These are phyloP conservation scores for Porogramme epimiltina DNA, from an alignment of 1,284 basidiomycete species.

Conservation along the genomic window DNA sequence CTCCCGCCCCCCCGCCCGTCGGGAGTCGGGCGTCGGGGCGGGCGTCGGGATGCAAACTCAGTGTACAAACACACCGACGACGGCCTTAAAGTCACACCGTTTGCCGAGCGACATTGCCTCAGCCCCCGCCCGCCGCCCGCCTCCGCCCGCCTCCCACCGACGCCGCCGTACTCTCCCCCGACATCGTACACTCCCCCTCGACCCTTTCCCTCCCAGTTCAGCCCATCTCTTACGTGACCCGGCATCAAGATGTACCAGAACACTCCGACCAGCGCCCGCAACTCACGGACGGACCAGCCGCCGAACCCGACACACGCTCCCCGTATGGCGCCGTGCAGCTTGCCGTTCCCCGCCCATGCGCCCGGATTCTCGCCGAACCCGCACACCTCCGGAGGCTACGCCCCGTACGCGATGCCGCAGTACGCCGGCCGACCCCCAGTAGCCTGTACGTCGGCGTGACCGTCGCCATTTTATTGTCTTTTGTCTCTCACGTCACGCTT, in stretches of 20 bases:
- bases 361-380: constrained; percentile 9
- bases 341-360: constrained; percentile 8
- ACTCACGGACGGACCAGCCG: constrained; percentile 3
- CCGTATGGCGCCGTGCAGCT: constrained; percentile 10
- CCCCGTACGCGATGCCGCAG: constrained; percentile 7
- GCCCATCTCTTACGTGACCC: neutral
- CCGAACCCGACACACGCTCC: constrained; percentile 17
- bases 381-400: constrained; percentile 2
- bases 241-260: constrained; percentile 14
- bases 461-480: neutral
- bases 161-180: neutral
- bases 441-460: constrained; percentile 18
- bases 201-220: neutral
- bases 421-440: constrained; percentile 5
- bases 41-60: constrained; percentile 16
- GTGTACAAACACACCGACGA: constrained; percentile 8
- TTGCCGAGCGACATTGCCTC: constrained; percentile 11
- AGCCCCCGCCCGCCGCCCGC: constrained; percentile 15
- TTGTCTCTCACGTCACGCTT: constrained; percentile 22
- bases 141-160: constrained; percentile 12
- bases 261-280: constrained; percentile 13
- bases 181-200: neutral
- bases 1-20: constrained; percentile 13
- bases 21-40: constrained; percentile 3
- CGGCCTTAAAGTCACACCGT: constrained; percentile 12